Percentiles rank a stretch among this genome's conserved stretches.
Conservation (phyloP, 1,284 basidiomycete genomes). For the Chiua sp. region DNA sequence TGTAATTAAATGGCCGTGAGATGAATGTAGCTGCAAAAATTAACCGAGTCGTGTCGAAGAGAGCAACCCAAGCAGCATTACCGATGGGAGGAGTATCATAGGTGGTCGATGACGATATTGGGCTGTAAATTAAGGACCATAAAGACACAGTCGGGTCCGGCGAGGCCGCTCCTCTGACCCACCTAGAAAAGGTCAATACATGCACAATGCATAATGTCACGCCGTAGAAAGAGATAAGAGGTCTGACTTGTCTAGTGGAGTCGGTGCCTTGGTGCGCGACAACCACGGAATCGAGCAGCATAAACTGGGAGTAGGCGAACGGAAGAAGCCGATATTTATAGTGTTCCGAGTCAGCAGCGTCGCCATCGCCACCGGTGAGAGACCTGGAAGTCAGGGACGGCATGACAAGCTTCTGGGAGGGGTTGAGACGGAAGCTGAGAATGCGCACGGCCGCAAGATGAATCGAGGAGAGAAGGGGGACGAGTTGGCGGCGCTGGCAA, state of each 20-base stretch:
- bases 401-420: too few relatives aligned
- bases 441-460: too few relatives aligned
- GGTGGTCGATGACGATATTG: constrained; percentile 47
- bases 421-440: too few relatives aligned
- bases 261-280: too few relatives aligned
- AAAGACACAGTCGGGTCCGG: constrained; percentile 57
- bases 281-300: too few relatives aligned
- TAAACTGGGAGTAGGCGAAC: too few relatives aligned
- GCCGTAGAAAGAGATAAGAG: constrained; percentile 38
- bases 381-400: constrained; percentile 40
- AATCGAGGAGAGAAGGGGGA: too few relatives aligned
- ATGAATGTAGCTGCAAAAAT: constrained; percentile 16
- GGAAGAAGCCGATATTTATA: too few relatives aligned
- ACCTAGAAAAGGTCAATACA: constrained; percentile 38
- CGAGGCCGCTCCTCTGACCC: constrained; percentile 61
- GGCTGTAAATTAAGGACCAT: constrained; percentile 52
- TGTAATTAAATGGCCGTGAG: not conserved
- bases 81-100: constrained; percentile 42
- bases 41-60: constrained; percentile 39
- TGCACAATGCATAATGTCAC: constrained; percentile 35
- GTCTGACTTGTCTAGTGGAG: constrained; percentile 36
- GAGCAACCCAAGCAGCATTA: constrained; percentile 11
- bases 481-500: too few relatives aligned
- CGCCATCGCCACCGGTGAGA: constrained; percentile 26
- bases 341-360: too few relatives aligned